Evolutionary conservation across 2,329 filamentous ascomycete species (phyloP), one percentile per base, ranked within the genome.

Genomic region (Mollisiaceae sp.): DNA sequence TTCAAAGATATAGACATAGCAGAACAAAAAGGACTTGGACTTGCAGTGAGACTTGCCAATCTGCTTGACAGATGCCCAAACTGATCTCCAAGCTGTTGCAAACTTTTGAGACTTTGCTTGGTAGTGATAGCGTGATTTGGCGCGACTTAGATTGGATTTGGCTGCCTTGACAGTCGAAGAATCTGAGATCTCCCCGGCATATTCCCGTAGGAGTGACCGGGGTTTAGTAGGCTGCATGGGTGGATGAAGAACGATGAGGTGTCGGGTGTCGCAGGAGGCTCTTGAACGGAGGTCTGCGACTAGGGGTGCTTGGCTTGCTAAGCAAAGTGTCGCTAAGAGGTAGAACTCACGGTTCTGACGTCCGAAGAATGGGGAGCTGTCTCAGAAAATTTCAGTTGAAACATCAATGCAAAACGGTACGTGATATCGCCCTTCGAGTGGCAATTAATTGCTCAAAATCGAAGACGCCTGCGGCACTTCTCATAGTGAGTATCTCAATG

Each of bases 11-110:
- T 62, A 52, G 36, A 27, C 32, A 38, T 5, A 22, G 60, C 18
- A 39, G 57, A 20, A 45, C 15, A 35, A 39, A 52, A 14, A 45
- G 8, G 14, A 36, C 27, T 62, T 15, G 18, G 50, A 36, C n/a
- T 58, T 47, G 52, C 36, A 32, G 41, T 63, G 54, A 57, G 27
- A 63, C 60, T 24, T 52, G 52, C 52, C 60, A 20, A 63, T 47
- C 36, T 12, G 54, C 60, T 63, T 63, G 60, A 54, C 60, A n/a
- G 38, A 11, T 60, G n/a, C 50, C 38, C 38, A 54, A 52, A 35
- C 27, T 39, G n/a, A 36, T 41, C n/a, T 5, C 52, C 41, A 47
- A 43, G 41, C 32, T 58, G 52, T 58, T 3, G 60, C 24, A 63
- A 38, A 24, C 50, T 15, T 39, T n/a, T 14, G 27, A 24, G 41